phyloP scores from a whole-genome alignment of 2,329 filamentous ascomycete species.

The Colletotrichum eleusines region DNA sequence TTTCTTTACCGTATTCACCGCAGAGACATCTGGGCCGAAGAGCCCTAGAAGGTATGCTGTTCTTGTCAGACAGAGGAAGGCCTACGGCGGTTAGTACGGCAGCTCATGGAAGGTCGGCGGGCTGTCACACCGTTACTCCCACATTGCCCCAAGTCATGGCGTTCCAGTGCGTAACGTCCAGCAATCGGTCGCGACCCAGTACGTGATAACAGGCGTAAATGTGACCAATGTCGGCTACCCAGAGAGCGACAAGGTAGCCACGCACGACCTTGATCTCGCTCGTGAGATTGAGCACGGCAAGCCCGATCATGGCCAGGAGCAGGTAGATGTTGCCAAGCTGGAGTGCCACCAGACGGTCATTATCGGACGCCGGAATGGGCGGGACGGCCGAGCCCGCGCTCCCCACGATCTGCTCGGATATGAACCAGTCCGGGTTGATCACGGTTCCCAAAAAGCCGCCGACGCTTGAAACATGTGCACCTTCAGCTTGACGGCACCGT shows the following conservation, averaged over 20 bases:
- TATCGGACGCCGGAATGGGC: slow-evolving; percentile 54
- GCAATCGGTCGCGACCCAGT: slow-evolving; percentile 66
- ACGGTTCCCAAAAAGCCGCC: slow-evolving; percentile 70
- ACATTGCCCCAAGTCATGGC: slow-evolving; percentile 80
- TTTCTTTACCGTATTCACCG: slow-evolving; percentile 40
- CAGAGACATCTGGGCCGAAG: slow-evolving; percentile 46
- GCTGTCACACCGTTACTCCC: slow-evolving; percentile 68
- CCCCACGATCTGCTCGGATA: slow-evolving; percentile 69
- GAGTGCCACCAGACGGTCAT: slow-evolving; percentile 68
- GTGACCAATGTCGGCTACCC: slow-evolving; percentile 76
- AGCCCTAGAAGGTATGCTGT: slow-evolving; percentile 49
- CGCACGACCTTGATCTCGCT: slow-evolving; percentile 74
- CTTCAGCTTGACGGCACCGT: slow-evolving; percentile 26
- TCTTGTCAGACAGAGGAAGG: slow-evolving; percentile 49
- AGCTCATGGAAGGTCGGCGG: not conserved
- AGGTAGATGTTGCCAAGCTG: slow-evolving; percentile 80
- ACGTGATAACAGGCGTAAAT: slow-evolving; percentile 68
- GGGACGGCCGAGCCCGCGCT: slow-evolving; percentile 41
- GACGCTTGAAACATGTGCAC: slow-evolving; percentile 57
- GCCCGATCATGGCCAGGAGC: slow-evolving; percentile 72
- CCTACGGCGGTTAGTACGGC: slow-evolving; percentile 40
- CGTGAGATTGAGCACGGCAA: slow-evolving; percentile 73
- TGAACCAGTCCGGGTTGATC: slow-evolving; percentile 70
- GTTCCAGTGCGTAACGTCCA: slow-evolving; percentile 73
- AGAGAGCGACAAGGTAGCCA: slow-evolving; percentile 75